Evolutionary conservation across 345 rosid species (phyloP), one percentile per base, ranked within the genome.

Genomic region (Excoecaria agallocha): DNA sequence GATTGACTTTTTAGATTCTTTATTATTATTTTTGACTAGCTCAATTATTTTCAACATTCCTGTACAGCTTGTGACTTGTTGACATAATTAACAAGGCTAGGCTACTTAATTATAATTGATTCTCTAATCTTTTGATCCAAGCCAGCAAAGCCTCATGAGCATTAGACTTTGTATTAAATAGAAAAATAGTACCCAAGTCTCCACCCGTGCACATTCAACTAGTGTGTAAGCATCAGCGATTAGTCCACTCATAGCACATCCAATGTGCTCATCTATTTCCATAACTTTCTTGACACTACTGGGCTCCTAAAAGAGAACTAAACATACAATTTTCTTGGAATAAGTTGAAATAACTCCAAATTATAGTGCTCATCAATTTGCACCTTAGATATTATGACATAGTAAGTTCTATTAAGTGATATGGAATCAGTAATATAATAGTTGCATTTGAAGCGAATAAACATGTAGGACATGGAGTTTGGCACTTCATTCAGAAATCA

Each of bases 191-290:
- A 95, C 99, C 85, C 93, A 98, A 88, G 98, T 95, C 76, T 95
- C 98, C 74, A 95, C 97, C 60, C 98, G 89, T 51, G 97, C 99
- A 89, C 93, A 98, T 81, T 93, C 98, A 82, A 95, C 99, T 66
- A 95, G 97, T 0, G 99, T 95, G 41, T 94, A 96, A 0, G 99
- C 99, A 72, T 95, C 99, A 45, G 98, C 99, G 86, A 95, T 95
- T 73, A 95, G 73, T 30, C 98, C 99, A 62, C 99, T 95, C 99
- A 95, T 95, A 54, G 99, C 99, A 88, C 97, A 95, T 55, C 99
- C 99, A 58, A 95, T 93, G 79, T 93, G 98, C 57, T 87, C 88
- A 80, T 94, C 98, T 73, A 94, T 94, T 82, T 92, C 98, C 98
- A 94, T 94, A 22, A 94, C 93, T 76, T 94, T 94, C 78, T 94